phyloP scores from a whole-genome alignment of 306 rosid genomes.

The Rosa rugosa region DNA sequence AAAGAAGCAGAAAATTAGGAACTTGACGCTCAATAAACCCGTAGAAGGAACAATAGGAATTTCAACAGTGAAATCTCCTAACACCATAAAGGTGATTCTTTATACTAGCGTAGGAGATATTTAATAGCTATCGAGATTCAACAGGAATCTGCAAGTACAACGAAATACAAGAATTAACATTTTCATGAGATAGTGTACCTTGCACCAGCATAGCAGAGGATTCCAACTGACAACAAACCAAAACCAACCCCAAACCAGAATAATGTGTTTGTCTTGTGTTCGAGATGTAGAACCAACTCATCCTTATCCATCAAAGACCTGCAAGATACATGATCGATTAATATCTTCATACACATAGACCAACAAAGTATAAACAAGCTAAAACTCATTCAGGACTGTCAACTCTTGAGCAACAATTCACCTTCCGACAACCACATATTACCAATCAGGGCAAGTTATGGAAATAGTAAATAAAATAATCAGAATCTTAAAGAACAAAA shows the following conservation, averaged over 20 bases:
- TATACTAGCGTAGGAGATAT: background rate
- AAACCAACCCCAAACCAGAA: constrained; percentile 65
- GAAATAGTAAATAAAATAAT: background rate
- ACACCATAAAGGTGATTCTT: background rate
- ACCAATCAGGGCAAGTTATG: background rate
- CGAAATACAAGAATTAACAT: background rate
- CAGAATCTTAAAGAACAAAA: background rate
- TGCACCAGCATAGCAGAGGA: constrained; percentile 70
- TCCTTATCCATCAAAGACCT: constrained; percentile 84
- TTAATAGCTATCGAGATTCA: background rate
- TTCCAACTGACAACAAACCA: constrained; percentile 69
- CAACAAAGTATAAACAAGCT: background rate
- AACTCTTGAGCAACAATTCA: background rate
- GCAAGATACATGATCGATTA: constrained; percentile 27
- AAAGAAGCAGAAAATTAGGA: background rate
- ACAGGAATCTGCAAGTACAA: background rate
- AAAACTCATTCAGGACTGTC: background rate
- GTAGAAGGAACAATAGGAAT: background rate
- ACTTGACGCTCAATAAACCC: background rate
- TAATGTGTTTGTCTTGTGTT: constrained; percentile 45
- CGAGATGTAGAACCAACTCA: constrained; percentile 70
- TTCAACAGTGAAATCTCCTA: background rate
- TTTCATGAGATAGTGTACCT: constrained; percentile 41
- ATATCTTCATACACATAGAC: background rate
- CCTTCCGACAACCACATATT: background rate